phyloP scores from a whole-genome alignment of 2,329 filamentous ascomycete genomes.

The Aspergillus nomiae region DNA sequence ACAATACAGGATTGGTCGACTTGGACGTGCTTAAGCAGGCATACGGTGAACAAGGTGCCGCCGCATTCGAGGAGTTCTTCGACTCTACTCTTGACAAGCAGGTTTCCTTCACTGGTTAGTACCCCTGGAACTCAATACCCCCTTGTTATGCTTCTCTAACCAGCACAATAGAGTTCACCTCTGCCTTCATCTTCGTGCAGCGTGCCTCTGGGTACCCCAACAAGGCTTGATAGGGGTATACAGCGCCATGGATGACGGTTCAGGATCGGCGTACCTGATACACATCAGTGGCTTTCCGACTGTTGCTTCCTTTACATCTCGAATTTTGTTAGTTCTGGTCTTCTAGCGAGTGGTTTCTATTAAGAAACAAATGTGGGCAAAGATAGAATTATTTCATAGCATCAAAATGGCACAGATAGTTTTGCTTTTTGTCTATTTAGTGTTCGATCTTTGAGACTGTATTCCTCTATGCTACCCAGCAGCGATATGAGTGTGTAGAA shows the following conservation, averaged over 20 bases:
- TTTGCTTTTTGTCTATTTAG: not conserved
- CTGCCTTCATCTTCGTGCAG: not conserved
- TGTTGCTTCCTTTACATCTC: not conserved
- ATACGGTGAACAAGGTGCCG: not conserved
- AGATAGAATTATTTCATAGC: not conserved
- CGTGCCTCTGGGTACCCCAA: not conserved
- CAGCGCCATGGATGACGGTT: not conserved
- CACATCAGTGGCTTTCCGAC: not conserved
- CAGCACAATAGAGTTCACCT: not conserved
- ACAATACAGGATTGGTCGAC: not conserved
- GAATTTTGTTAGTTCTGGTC: not conserved
- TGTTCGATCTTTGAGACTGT: not conserved
- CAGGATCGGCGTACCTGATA: not conserved
- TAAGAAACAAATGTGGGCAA: not conserved
- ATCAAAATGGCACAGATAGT: not conserved
- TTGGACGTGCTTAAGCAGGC: not conserved
- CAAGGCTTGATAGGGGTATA: not conserved
- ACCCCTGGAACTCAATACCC: not conserved
- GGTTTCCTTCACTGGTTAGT: not conserved
- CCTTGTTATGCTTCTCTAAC: not conserved
- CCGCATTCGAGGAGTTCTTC: not conserved
- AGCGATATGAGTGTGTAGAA: not conserved
- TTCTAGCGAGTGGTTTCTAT: not conserved
- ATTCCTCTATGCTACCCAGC: not conserved
- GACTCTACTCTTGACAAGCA: not conserved